Evolutionary conservation across 1,139 yeast species (phyloP).

Genomic region (Hyphopichia wangnamkhiaoensis): DNA sequence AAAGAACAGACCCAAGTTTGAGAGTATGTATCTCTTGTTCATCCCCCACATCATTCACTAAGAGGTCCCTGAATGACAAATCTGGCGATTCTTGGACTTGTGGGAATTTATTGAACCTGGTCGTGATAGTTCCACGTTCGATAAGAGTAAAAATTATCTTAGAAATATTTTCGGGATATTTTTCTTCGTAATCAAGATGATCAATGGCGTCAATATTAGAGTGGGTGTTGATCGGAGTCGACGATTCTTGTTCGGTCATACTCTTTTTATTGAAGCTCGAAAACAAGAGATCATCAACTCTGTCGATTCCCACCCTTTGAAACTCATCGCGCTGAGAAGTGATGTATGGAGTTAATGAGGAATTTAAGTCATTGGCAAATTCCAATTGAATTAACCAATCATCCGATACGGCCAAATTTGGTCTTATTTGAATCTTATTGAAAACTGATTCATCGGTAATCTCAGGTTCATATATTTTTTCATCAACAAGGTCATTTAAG

Average conservation of each 20-base stretch:
- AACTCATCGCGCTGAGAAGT: conserved; percentile 13
- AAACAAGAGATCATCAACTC: conserved; percentile 56
- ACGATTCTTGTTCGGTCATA: conserved; percentile 20
- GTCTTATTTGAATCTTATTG: conserved; percentile 29
- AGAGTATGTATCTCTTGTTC: conserved; percentile 14
- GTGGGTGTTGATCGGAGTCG: conserved; percentile 17
- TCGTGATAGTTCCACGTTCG: conserved; percentile 17
- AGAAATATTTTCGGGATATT: conserved; percentile 20
- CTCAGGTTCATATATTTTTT: conserved; percentile 72
- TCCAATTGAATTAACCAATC: conserved; percentile 68
- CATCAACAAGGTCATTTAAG: conserved; percentile 49
- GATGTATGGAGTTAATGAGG: conserved; percentile 42
- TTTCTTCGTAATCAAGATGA: conserved; percentile 15
- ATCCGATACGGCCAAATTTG: conserved; percentile 50
- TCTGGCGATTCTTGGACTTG: conserved; percentile 17
- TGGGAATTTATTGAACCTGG: conserved; percentile 30
- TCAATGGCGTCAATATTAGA: conserved; percentile 13
- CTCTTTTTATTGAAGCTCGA: conserved; percentile 41
- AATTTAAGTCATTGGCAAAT: conserved; percentile 54
- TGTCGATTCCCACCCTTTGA: conserved; percentile 25
- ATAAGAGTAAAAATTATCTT: conserved; percentile 21
- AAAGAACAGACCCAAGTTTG: conserved; percentile 20
- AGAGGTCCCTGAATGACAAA: conserved; percentile 27
- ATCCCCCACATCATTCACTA: conserved; percentile 13
- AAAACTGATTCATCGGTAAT: conserved; percentile 33